A percentile compares a stretch with the other conserved stretches of the same genome.
Evolutionary conservation across 2,329 filamentous ascomycete species (phyloP).

Genomic region (Epicoccum sorghinum): DNA sequence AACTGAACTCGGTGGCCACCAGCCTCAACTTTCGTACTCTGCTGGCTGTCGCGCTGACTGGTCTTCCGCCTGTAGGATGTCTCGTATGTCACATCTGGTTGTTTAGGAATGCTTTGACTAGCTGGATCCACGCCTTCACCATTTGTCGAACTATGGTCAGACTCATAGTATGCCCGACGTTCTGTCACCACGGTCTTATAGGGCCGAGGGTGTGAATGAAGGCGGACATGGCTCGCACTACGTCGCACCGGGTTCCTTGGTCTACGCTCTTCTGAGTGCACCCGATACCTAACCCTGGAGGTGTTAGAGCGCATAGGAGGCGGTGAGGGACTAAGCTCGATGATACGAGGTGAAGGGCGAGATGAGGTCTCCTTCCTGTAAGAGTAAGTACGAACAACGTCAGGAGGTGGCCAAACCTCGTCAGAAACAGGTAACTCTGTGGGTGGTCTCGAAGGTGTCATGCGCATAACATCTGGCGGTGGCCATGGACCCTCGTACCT

Average conservation of each 20-base stretch:
- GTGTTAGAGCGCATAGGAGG: slow-evolving; percentile 22
- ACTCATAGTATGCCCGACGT: slow-evolving; percentile 19
- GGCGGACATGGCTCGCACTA: slow-evolving; percentile 26
- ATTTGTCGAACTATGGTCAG: slow-evolving; percentile 28
- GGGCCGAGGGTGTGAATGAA: slow-evolving; percentile 34
- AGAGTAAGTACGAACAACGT: slow-evolving; percentile 31
- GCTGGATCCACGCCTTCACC: slow-evolving; percentile 21
- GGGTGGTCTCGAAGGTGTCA: background rate
- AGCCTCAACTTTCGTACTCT: slow-evolving; percentile 39
- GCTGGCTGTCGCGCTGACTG: slow-evolving; percentile 28
- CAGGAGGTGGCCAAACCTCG: slow-evolving; percentile 33
- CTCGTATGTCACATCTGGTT: slow-evolving; percentile 22
- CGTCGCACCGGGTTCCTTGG: slow-evolving; percentile 15
- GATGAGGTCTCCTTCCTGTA: slow-evolving; percentile 21
- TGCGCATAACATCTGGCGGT: slow-evolving; percentile 25
- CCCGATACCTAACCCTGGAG: slow-evolving; percentile 23
- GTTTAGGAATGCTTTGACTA: slow-evolving; percentile 35
- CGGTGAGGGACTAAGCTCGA: slow-evolving; percentile 34
- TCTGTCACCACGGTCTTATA: slow-evolving; percentile 30
- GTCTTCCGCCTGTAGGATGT: slow-evolving; percentile 23
- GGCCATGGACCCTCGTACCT: slow-evolving; percentile 28
- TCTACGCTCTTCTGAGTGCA: slow-evolving; percentile 23
- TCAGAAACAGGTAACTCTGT: slow-evolving; percentile 10
- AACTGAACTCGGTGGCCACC: slow-evolving; percentile 41
- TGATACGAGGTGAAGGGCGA: slow-evolving; percentile 24